Percentiles rank a stretch among this genome's conserved stretches.
Evolutionary conservation across 2,329 filamentous ascomycete species (phyloP).

Genomic region (Cladosporium phlei): DNA sequence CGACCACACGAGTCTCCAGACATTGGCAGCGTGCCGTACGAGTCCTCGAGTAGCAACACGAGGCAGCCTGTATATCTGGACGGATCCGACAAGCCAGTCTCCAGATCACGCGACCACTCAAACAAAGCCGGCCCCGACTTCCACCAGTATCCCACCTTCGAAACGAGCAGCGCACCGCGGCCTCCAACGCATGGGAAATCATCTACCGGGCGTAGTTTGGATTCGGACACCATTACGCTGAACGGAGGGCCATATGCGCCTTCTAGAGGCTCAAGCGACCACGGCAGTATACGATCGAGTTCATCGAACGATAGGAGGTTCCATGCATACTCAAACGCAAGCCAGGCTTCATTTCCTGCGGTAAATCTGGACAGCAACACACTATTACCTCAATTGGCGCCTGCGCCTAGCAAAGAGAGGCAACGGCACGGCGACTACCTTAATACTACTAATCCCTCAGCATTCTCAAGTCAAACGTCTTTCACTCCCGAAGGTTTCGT

Average conservation of each 20-base stretch:
- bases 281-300: slow-evolving; percentile 60
- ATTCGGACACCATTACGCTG: slow-evolving; percentile 47
- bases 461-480: slow-evolving; percentile 45
- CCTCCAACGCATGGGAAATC: slow-evolving; percentile 21
- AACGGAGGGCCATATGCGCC: slow-evolving; percentile 43
- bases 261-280: slow-evolving; percentile 43
- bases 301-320: slow-evolving; percentile 52
- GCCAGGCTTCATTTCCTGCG: slow-evolving; percentile 47
- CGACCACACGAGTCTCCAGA: slow-evolving; percentile 1
- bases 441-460: slow-evolving; percentile 40
- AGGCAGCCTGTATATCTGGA: slow-evolving; percentile 69
- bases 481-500: slow-evolving; percentile 52
- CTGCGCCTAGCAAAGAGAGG: slow-evolving; percentile 36
- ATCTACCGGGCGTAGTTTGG: slow-evolving; percentile 19
- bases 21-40: slow-evolving; percentile 84
- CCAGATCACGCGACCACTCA: slow-evolving; percentile 65
- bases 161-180: slow-evolving; percentile 16
- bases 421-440: slow-evolving; percentile 34
- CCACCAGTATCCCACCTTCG: slow-evolving; percentile 73
- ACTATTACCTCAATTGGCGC: slow-evolving; percentile 36
- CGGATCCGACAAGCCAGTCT: slow-evolving; percentile 57
- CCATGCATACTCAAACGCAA: slow-evolving; percentile 41
- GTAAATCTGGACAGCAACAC: slow-evolving; percentile 37
- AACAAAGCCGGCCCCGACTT: slow-evolving; percentile 74
- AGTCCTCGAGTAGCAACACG: slow-evolving; percentile 60